Evolutionary conservation across 257 asterid species (phyloP).

Genomic region (Solanum chmielewskii): DNA sequence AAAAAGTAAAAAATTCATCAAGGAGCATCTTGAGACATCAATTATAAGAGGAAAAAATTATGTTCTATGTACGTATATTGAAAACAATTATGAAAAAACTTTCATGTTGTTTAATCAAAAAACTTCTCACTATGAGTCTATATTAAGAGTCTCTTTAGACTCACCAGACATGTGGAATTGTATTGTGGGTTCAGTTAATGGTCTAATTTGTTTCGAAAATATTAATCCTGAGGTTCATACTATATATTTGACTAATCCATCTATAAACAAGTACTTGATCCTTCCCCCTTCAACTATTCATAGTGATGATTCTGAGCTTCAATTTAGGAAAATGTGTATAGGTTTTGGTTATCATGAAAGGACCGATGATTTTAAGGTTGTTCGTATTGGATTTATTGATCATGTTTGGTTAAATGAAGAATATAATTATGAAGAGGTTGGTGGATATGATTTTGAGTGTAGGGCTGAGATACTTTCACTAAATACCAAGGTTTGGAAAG

Average conservation of each 20-base stretch:
- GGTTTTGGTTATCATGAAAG: constrained; percentile 8
- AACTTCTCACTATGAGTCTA: background rate
- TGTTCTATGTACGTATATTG: background rate
- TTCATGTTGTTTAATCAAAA: background rate
- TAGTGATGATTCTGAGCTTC: background rate
- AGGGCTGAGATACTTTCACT: constrained; percentile 7
- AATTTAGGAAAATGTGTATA: background rate
- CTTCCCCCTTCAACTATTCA: background rate
- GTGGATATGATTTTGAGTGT: background rate
- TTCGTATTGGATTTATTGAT: background rate
- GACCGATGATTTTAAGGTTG: background rate
- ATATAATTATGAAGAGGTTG: background rate
- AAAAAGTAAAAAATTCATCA: background rate
- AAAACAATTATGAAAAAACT: background rate
- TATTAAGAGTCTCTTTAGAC: background rate
- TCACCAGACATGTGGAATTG: background rate
- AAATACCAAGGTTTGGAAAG: background rate
- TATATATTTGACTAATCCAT: background rate
- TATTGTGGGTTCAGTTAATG: background rate
- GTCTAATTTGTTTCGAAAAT: background rate
- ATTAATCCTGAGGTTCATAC: background rate
- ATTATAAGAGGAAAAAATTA: background rate
- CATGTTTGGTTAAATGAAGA: background rate
- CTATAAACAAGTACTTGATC: background rate
- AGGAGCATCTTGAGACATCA: background rate